These are phyloP conservation scores for Acephala macrosclerotiorum DNA, from an alignment of 2,329 filamentous ascomycete genomes.

Conservation along the genomic window DNA sequence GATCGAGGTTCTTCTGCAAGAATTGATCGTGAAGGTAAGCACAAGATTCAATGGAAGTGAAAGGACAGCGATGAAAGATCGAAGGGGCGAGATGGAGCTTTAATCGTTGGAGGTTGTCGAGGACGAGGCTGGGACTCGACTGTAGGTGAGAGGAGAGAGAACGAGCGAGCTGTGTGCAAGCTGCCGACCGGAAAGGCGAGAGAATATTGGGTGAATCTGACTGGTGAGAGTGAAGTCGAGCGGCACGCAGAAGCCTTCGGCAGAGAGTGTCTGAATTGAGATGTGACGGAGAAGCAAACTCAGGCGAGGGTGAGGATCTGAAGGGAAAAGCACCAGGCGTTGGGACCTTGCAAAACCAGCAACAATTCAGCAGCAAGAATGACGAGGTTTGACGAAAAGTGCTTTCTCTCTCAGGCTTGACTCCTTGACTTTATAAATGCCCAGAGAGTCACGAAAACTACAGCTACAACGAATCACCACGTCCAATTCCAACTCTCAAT, in stretches of 20 bases:
- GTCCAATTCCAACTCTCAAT: constrained; percentile 25
- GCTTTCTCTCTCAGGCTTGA: constrained; percentile 11
- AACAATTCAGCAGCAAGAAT: constrained; percentile 7
- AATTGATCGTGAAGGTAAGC: not conserved
- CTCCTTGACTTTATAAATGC: constrained; percentile 29
- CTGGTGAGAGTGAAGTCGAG: not conserved
- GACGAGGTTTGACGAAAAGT: not conserved
- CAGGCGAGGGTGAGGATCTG: not conserved
- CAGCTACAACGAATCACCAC: constrained; percentile 31
- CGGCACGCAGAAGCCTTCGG: not conserved
- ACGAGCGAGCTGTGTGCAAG: not conserved
- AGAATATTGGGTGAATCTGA: not conserved
- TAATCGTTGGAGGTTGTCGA: not conserved
- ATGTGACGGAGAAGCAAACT: constrained; percentile 3
- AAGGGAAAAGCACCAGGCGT: not conserved
- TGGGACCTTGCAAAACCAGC: not conserved
- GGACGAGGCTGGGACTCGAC: not conserved
- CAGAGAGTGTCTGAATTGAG: not conserved
- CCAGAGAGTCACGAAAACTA: constrained; percentile 18
- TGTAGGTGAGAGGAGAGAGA: not conserved
- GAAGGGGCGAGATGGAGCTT: not conserved
- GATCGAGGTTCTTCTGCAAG: not conserved
- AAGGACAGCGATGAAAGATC: not conserved
- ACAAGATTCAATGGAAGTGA: not conserved
- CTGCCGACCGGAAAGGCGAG: not conserved